Conservation (phyloP, 2,329 filamentous ascomycete genomes). For the Penicillium psychrosexuale region DNA sequence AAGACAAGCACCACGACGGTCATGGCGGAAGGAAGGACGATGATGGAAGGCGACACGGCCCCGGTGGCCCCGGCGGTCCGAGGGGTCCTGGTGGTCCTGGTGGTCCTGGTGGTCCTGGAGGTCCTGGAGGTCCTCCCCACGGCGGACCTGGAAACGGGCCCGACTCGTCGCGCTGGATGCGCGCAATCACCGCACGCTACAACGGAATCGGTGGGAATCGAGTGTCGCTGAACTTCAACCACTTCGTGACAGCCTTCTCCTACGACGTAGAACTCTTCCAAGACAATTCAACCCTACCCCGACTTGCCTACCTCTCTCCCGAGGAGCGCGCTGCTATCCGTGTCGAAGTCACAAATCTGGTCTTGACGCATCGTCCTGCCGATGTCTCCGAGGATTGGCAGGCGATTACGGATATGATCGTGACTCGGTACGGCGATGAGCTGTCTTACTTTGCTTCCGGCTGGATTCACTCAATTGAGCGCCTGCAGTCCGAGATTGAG, state of each 20-base stretch:
- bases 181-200: constrained; percentile 31
- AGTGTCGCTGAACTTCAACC: constrained; percentile 48
- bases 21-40: not conserved
- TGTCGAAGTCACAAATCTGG: constrained; percentile 46
- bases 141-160: constrained; percentile 2
- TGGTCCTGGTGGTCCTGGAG: not conserved
- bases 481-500: constrained; percentile 30
- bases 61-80: not conserved
- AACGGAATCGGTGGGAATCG: constrained; percentile 37
- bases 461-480: constrained; percentile 19
- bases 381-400: constrained; percentile 60
- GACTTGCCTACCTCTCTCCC: constrained; percentile 33
- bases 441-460: constrained; percentile 43
- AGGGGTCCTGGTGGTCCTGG: not conserved
- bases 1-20: not conserved
- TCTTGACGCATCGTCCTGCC: constrained; percentile 32
- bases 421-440: constrained; percentile 59
- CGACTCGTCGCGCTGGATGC: constrained; percentile 16
- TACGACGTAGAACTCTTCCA: constrained; percentile 45
- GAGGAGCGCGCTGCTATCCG: constrained; percentile 39
- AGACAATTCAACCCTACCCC: constrained; percentile 36
- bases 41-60: not conserved
- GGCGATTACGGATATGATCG: constrained; percentile 61
- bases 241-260: constrained; percentile 49
- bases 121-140: not conserved